Percentiles rank a stretch among this genome's conserved stretches.
These are phyloP conservation scores for Eimeria tenella DNA, from an alignment of 169 alveolate genomes.

Conservation along the genomic window DNA sequence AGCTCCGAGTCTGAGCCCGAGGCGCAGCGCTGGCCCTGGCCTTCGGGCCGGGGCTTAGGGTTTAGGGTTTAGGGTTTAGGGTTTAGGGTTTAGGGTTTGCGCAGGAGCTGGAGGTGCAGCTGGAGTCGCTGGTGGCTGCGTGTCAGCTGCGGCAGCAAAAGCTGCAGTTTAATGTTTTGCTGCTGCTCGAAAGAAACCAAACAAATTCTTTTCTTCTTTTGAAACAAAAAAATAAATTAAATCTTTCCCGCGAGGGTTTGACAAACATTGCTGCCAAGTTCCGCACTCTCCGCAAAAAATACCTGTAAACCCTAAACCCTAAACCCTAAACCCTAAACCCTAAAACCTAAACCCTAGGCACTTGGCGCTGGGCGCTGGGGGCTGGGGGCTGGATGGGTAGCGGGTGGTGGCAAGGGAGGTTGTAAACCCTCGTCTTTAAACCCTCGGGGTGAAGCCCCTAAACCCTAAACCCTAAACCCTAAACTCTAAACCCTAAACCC, in stretches of 20 bases:
- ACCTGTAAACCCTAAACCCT: slow-evolving; percentile 46
- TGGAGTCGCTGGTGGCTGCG: slow-evolving; percentile 82
- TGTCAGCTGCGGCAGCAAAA: slow-evolving; percentile 81
- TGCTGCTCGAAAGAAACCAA: slow-evolving; percentile 80
- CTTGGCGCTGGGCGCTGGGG: too few species aligned
- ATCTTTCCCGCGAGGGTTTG: slow-evolving; percentile 73
- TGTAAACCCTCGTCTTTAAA: neutral
- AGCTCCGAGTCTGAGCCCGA: too few species aligned
- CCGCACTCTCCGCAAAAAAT: slow-evolving; percentile 38
- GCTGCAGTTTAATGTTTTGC: slow-evolving; percentile 81
- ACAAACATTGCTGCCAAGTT: neutral
- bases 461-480: slow-evolving; percentile 28
- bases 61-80: too few species aligned
- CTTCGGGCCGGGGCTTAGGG: too few species aligned
- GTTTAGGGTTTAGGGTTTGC: slow-evolving; percentile 56
- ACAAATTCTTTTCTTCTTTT: slow-evolving; percentile 77
- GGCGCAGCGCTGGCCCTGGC: too few species aligned
- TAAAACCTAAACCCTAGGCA: neutral
- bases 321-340: slow-evolving; percentile 31
- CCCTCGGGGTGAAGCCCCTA: slow-evolving; percentile 14
- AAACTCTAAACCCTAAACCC: slow-evolving; percentile 21
- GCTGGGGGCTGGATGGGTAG: too few species aligned
- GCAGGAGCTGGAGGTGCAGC: slow-evolving; percentile 82
- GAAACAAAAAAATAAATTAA: slow-evolving; percentile 76
- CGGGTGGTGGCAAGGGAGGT: too few species aligned